phyloP scores from a whole-genome alignment of 2,329 filamentous ascomycete genomes.

The Zymoseptoria passerinii region DNA sequence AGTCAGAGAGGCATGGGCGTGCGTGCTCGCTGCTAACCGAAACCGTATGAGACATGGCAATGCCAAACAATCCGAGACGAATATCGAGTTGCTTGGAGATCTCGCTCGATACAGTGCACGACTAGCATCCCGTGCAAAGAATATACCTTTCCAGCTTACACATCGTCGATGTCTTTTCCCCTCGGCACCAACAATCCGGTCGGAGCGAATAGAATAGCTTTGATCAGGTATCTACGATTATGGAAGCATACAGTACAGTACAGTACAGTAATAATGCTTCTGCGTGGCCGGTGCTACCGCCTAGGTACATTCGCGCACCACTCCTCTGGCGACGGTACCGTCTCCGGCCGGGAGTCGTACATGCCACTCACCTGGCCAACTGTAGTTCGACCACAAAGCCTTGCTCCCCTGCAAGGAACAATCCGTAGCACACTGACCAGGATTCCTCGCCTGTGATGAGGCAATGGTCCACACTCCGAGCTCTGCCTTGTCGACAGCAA shows the following conservation, averaged over 20 bases:
- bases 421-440: not conserved
- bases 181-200: slow-evolving; percentile 4
- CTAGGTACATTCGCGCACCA: no score
- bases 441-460: not conserved
- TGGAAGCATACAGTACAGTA: not conserved
- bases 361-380: slow-evolving; percentile 8
- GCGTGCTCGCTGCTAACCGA: not conserved
- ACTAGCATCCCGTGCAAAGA: not conserved
- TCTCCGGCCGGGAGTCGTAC: not conserved
- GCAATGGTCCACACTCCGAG: not conserved
- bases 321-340: no score
- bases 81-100: not conserved
- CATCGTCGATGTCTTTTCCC: slow-evolving; percentile 2
- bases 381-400: slow-evolving; percentile 5
- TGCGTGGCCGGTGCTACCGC: no score
- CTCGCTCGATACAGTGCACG: not conserved
- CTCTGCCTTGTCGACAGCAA: not conserved
- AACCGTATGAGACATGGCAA: not conserved
- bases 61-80: not conserved
- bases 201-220: not conserved
- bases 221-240: slow-evolving; percentile 1
- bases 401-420: slow-evolving; percentile 4
- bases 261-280: no score
- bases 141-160: no score
- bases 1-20: not conserved